Evolutionary conservation across 371 early-diverging fungal genomes (phyloP), one percentile per base, ranked within the genome.

Genomic region (Nematocida homosporus): DNA sequence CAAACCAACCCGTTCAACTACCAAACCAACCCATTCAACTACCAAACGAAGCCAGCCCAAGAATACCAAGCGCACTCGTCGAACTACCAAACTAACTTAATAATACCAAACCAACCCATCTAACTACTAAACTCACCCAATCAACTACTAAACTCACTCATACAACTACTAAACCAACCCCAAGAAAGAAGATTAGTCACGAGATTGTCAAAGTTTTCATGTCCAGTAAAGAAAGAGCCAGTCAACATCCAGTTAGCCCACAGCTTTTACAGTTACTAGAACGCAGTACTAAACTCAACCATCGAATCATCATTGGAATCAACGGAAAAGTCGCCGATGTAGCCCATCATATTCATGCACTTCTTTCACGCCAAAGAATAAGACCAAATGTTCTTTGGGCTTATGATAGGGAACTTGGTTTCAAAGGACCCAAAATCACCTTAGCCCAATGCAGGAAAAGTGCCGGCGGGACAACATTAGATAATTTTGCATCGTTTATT

Each of bases 281-380:
- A 29, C 27, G 29, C 16, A 56, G 78, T 32, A 53, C 52, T 2
- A 68, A 42, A 20, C 44, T 40, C 27, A 80, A 80, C 47, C 79
- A 78, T 54, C 77, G 81, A 78, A 50, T 64, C n/a, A 56, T 81
- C 20, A 61, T 81, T 34, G 78, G 68, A 8, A 56, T 81, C 20
- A 35, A 77, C 10, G 79, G 81, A 32, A 69, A 79, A 41, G 55
- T 54, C 18, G 75, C 76, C 37, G 35, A 56, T 2, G 65, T 59
- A 35, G 64, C 76, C n/a, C 79, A 63, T 23, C 25, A 50, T n/a
- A 52, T 81, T 4, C 78, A 79, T 41, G 59, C 56, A 30, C 29
- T 68, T 2, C 68, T 81, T 37, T 32, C 67, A 23, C 37, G 57
- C 3, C 57, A 77, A 38, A 60, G 65, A 6, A 41, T 61, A 13